Base-by-base conservation (phyloP, 176 grass and related monocot genomes). In the Panicum miliaceum region DNA sequence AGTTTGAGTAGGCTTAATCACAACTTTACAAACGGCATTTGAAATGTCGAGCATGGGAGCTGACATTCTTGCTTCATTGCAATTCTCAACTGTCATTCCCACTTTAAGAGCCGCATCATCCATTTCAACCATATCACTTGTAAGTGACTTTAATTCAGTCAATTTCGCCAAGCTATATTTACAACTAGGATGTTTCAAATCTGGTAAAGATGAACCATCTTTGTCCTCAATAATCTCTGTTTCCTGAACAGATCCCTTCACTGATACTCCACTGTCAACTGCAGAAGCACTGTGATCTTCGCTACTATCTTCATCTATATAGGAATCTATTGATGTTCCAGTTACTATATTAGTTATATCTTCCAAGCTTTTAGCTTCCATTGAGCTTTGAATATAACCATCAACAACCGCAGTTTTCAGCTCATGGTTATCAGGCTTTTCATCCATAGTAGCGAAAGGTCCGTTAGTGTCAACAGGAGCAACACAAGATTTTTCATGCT, bases 1-100 rank as follows among this genome's bases (percentile, higher is more conserved):
- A 79, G n/a, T 79, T 88, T 77, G 79, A 66, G 34, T 68, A 60
- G 79, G 64, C 67, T 86, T 83, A 64, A 54, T 67, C 50, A 78
- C 59, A 84, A 81, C 79, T 79, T 83, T 83, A 62, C 66, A 18
- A 40, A 81, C 56, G 32, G 76, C 59, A 81, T 63, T 78, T 69
- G 89, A 84, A 35, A 47, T 61, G 57, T 22, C 75, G 7, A 48
- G 42, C 9, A 0, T 66, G 5, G 78, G 72, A 78, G 42, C 43
- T 72, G 38, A 63, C 26, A 40, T 62, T 68, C 54, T 86, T 73
- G 58, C 60, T 40, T 69, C 68, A 73, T 68, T 70, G 70, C n/a
- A 92, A 76, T 18, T 86, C 35, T 65, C 67, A 42, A n/a, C 37
- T 36, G 52, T 36, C 40, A 20, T 25, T 43, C 48, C 71, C 63